Conservation (phyloP, 257 asterid species). For the Solanum lycopersicoides region DNA sequence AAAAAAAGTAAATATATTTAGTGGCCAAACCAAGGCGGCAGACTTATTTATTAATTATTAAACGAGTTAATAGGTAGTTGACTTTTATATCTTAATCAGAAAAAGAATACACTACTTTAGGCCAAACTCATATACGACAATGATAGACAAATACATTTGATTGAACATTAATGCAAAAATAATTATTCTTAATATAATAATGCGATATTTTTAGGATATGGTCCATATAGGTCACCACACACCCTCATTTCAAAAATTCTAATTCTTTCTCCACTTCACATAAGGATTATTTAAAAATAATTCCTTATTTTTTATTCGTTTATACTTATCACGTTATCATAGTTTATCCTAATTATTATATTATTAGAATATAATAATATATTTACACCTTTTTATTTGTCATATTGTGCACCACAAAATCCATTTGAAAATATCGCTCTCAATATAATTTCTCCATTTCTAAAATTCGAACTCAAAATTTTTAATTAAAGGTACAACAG, state of each 20-base stretch:
- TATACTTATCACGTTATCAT: no score
- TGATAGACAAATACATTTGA: neutral
- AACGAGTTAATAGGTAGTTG: neutral
- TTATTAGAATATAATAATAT: no score
- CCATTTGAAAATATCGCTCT: rapidly evolving
- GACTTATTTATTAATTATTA: neutral
- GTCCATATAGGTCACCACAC: neutral
- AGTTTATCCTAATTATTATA: no score
- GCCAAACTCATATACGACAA: neutral
- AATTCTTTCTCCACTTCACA: neutral
- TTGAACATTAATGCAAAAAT: neutral
- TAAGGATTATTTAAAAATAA: no score
- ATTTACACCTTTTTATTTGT: neutral
- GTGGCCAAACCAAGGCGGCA: neutral
- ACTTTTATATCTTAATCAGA: neutral
- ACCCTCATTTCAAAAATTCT: neutral
- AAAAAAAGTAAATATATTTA: neutral
- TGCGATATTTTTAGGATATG: neutral
- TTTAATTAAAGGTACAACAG: rapidly evolving
- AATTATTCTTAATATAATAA: no score
- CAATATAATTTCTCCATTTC: no score
- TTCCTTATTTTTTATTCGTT: neutral
- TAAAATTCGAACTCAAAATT: rapidly evolving
- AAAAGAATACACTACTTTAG: neutral
- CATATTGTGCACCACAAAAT: neutral